Evolutionary conservation across 2,329 filamentous ascomycete species (phyloP).

Genomic region (Neonectria faginata): DNA sequence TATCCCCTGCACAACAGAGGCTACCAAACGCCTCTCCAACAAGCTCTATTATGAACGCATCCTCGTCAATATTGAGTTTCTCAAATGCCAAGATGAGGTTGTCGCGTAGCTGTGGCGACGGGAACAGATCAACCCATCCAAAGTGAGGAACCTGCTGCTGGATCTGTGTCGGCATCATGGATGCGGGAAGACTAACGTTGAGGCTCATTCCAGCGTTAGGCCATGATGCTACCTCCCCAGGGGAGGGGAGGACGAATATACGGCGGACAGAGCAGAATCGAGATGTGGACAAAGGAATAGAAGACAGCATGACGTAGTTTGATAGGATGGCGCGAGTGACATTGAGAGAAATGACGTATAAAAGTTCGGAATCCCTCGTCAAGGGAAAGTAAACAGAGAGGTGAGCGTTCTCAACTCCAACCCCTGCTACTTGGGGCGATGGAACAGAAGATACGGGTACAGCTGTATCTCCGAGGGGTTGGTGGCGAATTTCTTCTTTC

Average conservation of each 20-base stretch:
- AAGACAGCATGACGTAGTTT: conserved; percentile 37
- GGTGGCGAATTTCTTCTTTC: conserved; percentile 1
- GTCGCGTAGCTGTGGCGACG: conserved; percentile 34
- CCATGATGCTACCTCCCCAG: conserved; percentile 3
- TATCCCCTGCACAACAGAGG: conserved; percentile 12
- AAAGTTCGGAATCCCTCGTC: conserved; percentile 32
- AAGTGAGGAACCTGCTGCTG: conserved; percentile 32
- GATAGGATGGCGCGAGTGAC: conserved; percentile 37
- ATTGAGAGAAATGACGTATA: conserved; percentile 37
- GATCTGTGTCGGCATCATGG: conserved; percentile 32
- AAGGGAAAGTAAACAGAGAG: conserved; percentile 32
- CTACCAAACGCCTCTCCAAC: conserved; percentile 25
- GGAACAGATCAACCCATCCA: conserved; percentile 37
- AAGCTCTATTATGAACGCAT: conserved; percentile 31
- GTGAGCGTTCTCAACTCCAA: not conserved
- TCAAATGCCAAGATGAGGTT: conserved; percentile 35
- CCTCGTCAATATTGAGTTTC: conserved; percentile 27
- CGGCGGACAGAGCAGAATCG: conserved; percentile 26
- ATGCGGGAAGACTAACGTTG: conserved; percentile 16
- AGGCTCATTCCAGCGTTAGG: conserved; percentile 1
- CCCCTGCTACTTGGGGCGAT: not conserved
- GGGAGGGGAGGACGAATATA: conserved; percentile 7
- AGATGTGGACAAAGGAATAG: conserved; percentile 23
- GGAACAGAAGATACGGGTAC: not conserved
- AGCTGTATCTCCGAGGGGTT: not conserved